A percentile compares a stretch with the other conserved stretches of the same genome.
Evolutionary conservation across 768 basidiomycete species (phyloP).

Genomic region (Mycena vitilis): DNA sequence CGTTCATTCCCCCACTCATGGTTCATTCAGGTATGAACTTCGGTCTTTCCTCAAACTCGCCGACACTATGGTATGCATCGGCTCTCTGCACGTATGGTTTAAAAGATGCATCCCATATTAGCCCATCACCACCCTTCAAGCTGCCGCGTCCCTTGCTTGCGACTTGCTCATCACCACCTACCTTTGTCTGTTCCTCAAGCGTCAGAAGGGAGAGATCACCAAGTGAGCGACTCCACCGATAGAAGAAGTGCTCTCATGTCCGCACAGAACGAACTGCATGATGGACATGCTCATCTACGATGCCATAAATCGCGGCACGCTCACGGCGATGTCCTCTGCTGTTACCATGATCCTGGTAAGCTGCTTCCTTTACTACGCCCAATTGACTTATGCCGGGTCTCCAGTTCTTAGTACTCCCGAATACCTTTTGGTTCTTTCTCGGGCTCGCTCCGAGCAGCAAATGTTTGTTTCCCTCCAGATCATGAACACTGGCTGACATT

Average conservation of each 20-base stretch:
- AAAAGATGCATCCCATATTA: too few species aligned
- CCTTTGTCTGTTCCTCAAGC: too few species aligned
- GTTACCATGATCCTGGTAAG: constrained; percentile 25
- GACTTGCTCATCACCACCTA: too few species aligned
- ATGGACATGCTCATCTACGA: constrained; percentile 27
- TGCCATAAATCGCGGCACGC: constrained; percentile 26
- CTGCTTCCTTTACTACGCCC: background rate
- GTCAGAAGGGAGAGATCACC: too few species aligned
- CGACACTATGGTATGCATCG: constrained; percentile 18
- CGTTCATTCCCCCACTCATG: background rate
- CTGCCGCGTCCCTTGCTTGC: too few species aligned
- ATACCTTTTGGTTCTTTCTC: constrained; percentile 33
- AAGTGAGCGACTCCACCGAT: too few species aligned
- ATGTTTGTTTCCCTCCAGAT: background rate
- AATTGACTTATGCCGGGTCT: background rate
- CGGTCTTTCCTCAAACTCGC: constrained; percentile 24
- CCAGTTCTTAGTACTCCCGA: constrained; percentile 27
- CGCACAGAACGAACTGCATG: constrained; percentile 23
- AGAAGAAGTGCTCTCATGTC: background rate
- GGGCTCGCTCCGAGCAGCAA: constrained; percentile 31
- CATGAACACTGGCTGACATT: background rate
- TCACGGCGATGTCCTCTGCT: constrained; percentile 26
- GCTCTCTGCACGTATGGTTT: too few species aligned
- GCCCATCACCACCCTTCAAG: too few species aligned
- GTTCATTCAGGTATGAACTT: constrained; percentile 6